Base-by-base conservation (phyloP, 1,139 yeast species). In the Nakaseomyces delphensis region DNA sequence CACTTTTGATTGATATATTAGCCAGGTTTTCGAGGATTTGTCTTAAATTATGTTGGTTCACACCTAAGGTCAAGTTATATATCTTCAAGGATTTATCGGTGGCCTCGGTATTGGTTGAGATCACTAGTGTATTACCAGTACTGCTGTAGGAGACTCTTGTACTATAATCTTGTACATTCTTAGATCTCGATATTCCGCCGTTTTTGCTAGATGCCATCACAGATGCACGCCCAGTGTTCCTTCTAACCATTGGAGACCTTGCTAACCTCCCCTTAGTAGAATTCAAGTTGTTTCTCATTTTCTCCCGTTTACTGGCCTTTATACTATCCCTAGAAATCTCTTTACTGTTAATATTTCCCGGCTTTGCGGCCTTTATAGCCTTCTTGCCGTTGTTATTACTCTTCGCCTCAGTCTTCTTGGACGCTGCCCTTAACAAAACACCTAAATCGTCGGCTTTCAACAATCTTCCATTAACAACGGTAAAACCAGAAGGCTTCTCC, bases 171-270 rank as follows among this genome's bases (percentile, higher is more conserved):
- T 18, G 19, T 15, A 19, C 10, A n/a, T 19, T 10, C 35, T 30
- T 11, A 11, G 29, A 21, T 13, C 9, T 36, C 4, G 30, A 11
- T 16, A 5, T 29, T 10, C 27, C 14, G 4, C 6, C 15, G 28
- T 39, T n/a, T n/a, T n/a, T 36, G 14, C 30, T 38, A 4, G 16
- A 8, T 11, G 40, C 11, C 11, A 20, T 13, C 11, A 29, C 28
- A 67, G 66, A 51, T 70, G 70, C 47, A 62, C 66, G 48, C 74
- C 75, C 1, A 54, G 56, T n/a, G 14, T 31, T 31, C 2, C 29
- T 23, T 13, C 23, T 36, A 3, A 24, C 14, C 23, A 13, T 25
- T 11, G 16, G 16, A 3, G 27, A 7, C 8, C 18, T n/a, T 5
- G 25, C 10, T 11, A 20, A 16, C n/a, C 23, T 31, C 2, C 23